Base-by-base conservation (phyloP, 2,329 filamentous ascomycete genomes). In the Fusarium dlaminii region DNA sequence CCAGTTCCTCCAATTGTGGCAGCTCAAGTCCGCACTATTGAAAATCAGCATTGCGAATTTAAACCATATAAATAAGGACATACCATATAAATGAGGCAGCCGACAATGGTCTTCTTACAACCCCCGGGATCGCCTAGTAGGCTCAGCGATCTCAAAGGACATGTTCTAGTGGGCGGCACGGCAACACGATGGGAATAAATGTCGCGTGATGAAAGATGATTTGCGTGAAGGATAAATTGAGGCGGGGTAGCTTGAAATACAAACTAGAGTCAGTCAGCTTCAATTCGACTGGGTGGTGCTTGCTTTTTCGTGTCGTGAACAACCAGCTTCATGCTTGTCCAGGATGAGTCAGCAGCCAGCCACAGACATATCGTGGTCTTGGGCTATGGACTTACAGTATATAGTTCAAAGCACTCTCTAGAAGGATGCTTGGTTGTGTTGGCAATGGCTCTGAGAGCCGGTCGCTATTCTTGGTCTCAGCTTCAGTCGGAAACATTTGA, bases 361-460 rank as follows among this genome's bases (percentile, higher is more conserved):
- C 43, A 45, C 24, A 20, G 43, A 45, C 8, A 24, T 20, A 20
- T 13, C 2, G 4, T 20, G 24, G 2, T 18, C 12, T 20, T 14
- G 24, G 43, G 24, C 24, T 13, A 27, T 45, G 5, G 8, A 45
- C 17, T 5, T 14, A 20, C 24, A 14, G 18, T 27, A 3, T 3
- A 20, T 20, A 13, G 5, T 6, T 20, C 12, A 43, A n/a, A 24
- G 42, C n/a, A 43, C 40, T 43, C 9, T 43, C 10, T 17, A 11
- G 1, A 0, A 18, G n/a, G 2, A 17, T 18, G 6, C 24, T 17
- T 24, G 10, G 7, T 17, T 18, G 40, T 24, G n/a, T 9, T 10
- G 40, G 15, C 2, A 17, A 24, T 18, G 40, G 10, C 10, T 40
- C 22, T 27, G n/a, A 18, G n/a, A 27, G 9, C 43, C 27, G 24